These are phyloP conservation scores for Rhododendron ferrugineum DNA, from an alignment of 148 eudicot species.

Conservation along the genomic window DNA sequence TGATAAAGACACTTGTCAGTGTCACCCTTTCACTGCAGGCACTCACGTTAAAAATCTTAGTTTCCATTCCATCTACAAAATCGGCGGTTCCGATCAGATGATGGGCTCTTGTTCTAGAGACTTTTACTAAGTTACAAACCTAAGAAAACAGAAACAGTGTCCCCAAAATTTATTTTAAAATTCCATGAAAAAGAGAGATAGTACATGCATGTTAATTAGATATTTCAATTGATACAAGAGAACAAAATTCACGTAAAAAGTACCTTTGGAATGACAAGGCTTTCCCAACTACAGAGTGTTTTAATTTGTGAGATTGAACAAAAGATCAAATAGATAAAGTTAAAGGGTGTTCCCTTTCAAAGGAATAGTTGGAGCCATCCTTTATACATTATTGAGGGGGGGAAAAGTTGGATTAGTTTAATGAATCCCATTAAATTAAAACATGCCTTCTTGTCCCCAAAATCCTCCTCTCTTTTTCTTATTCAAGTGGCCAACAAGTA, in stretches of 20 bases:
- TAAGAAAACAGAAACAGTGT: neutral
- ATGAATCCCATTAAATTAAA: constrained; percentile 5
- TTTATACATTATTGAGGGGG: constrained; percentile 16
- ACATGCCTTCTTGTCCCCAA: constrained; percentile 39
- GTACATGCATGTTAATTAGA: neutral
- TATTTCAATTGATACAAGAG: neutral
- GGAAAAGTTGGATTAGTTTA: constrained; percentile 5
- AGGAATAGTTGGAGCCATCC: constrained; percentile 1
- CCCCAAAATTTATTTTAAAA: neutral
- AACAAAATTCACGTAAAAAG: constrained; percentile 5
- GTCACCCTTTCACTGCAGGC: neutral
- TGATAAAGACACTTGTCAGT: neutral
- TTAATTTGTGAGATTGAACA: neutral
- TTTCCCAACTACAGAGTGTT: neutral
- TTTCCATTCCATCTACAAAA: neutral
- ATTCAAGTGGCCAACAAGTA: constrained; percentile 58
- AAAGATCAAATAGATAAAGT: neutral
- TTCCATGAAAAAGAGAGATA: neutral
- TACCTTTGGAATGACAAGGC: neutral
- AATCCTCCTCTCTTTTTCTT: constrained; percentile 16
- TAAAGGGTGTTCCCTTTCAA: neutral
- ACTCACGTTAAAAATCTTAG: neutral
- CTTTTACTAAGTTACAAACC: neutral
- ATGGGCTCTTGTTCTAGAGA: neutral
- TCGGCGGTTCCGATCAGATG: neutral